These are phyloP conservation scores for Pseudogymnoascus sp. DNA, from an alignment of 2,329 filamentous ascomycete genomes.

Conservation along the genomic window DNA sequence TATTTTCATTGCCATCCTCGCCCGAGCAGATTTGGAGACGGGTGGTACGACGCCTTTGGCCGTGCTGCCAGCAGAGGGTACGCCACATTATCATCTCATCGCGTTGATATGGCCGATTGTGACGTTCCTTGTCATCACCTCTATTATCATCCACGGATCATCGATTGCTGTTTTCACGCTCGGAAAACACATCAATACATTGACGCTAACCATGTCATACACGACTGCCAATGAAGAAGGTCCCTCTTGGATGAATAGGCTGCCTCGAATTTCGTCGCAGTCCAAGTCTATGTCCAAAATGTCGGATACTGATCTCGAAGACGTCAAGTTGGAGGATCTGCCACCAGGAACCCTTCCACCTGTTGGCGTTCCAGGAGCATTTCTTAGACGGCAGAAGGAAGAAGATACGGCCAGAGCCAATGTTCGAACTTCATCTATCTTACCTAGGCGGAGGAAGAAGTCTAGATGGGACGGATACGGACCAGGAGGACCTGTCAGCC, in stretches of 20 bases:
- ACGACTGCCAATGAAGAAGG: slow-evolving; percentile 83
- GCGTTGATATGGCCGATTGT: slow-evolving; percentile 92
- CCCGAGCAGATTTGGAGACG: slow-evolving; percentile 81
- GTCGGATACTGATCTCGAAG: slow-evolving; percentile 66
- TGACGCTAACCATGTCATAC: slow-evolving; percentile 93
- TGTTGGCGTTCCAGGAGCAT: slow-evolving; percentile 62
- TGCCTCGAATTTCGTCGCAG: slow-evolving; percentile 61
- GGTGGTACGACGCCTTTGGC: slow-evolving; percentile 63
- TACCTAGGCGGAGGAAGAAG: slow-evolving; percentile 53
- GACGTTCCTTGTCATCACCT: slow-evolving; percentile 86
- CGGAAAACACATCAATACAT: slow-evolving; percentile 94
- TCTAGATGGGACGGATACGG: slow-evolving; percentile 64
- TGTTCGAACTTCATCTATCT: slow-evolving; percentile 48
- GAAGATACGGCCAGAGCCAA: slow-evolving; percentile 41
- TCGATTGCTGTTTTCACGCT: slow-evolving; percentile 96
- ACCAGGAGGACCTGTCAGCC: slow-evolving; percentile 77
- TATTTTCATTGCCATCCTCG: slow-evolving; percentile 89
- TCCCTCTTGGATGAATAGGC: slow-evolving; percentile 87
- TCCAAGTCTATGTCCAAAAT: slow-evolving; percentile 78
- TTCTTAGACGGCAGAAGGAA: slow-evolving; percentile 75
- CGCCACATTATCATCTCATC: slow-evolving; percentile 59
- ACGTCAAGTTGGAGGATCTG: slow-evolving; percentile 49
- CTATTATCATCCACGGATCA: slow-evolving; percentile 94
- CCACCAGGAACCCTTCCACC: slow-evolving; percentile 66
- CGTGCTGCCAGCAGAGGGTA: slow-evolving; percentile 43